Conservation (phyloP, 179 eudicot genomes). For the Beta corolliflora region DNA sequence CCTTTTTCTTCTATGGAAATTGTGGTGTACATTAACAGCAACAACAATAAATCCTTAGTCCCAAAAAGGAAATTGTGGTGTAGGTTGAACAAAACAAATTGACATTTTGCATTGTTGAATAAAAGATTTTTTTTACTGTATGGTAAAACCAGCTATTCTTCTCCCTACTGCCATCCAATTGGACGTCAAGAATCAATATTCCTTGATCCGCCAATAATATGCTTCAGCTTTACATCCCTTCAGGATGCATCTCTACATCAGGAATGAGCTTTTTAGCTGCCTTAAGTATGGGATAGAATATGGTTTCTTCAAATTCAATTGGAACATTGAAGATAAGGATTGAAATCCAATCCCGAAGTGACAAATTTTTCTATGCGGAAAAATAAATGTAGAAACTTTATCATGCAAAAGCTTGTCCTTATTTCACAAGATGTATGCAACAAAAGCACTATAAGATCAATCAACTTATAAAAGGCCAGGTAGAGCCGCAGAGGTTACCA, state of each 20-base stretch:
- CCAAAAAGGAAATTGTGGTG: neutral
- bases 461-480: neutral
- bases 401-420: neutral
- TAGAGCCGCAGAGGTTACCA: constrained; percentile 33
- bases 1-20: neutral
- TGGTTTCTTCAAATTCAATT: neutral
- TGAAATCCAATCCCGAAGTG: neutral
- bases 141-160: neutral
- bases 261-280: neutral
- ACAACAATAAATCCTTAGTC: no score
- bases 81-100: neutral
- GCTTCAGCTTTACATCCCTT: neutral
- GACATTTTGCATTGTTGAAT: neutral
- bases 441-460: neutral
- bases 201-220: neutral
- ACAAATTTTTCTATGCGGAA: neutral
- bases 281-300: neutral
- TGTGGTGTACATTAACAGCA: no score
- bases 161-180: neutral
- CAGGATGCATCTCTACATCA: neutral
- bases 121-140: neutral
- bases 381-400: neutral
- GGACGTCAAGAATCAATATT: neutral
- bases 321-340: neutral
- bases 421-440: neutral